A percentile compares a stretch with the other conserved stretches of the same genome.
Evolutionary conservation across 352 stramenopile species (phyloP).

Genomic region (Thalassiosira livingstoniorum): DNA sequence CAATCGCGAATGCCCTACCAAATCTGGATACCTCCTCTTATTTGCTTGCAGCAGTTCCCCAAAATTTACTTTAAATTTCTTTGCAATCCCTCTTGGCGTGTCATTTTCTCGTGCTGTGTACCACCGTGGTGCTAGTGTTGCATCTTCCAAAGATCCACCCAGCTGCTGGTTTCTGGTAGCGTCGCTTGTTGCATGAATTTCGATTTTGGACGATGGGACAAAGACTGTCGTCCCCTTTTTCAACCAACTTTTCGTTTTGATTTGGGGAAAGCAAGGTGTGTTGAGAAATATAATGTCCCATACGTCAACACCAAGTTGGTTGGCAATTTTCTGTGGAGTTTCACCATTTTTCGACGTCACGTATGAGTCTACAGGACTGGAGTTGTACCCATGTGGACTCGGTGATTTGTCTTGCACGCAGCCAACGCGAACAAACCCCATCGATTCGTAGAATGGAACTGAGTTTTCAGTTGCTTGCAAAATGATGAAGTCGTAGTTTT

Average conservation of each 20-base stretch:
- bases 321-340: conserved; percentile 67
- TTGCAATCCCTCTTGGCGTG: conserved; percentile 76
- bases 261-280: conserved; percentile 57
- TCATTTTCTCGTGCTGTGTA: conserved; percentile 81
- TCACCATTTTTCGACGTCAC: conserved; percentile 61
- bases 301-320: conserved; percentile 69
- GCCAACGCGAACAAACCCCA: conserved; percentile 86
- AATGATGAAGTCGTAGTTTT: conserved; percentile 85
- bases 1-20: conserved; percentile 65
- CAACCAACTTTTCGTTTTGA: conserved; percentile 64
- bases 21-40: conserved; percentile 62
- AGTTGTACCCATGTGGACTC: conserved; percentile 57
- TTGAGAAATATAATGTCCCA: conserved; percentile 85
- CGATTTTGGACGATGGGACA: conserved; percentile 47
- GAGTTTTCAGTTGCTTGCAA: conserved; percentile 88
- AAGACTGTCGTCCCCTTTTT: conserved; percentile 73
- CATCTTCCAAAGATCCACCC: conserved; percentile 7
- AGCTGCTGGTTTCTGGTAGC: background rate
- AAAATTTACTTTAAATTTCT: conserved; percentile 72
- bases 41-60: conserved; percentile 73
- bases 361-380: conserved; percentile 61
- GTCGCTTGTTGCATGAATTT: conserved; percentile 3
- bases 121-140: conserved; percentile 62
- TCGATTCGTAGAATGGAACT: conserved; percentile 86
- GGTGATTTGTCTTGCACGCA: conserved; percentile 47